Evolutionary conservation across 192 early-diverging fungal species (phyloP), one percentile per base, ranked within the genome.

Genomic region (Coemansia sp.): DNA sequence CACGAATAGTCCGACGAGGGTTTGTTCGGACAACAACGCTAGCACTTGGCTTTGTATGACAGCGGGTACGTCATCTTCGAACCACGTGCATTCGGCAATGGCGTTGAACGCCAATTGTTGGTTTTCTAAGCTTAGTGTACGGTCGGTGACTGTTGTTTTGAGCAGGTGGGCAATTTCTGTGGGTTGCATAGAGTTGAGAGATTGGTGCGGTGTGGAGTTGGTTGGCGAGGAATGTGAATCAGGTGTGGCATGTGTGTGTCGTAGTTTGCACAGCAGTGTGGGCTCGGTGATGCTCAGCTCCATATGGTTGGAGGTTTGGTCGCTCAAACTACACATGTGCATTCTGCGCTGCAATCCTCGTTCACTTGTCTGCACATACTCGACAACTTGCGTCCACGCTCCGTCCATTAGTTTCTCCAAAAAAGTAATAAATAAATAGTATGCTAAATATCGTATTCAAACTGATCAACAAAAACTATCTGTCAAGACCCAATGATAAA

Each of bases 31-130:
- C 11, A 74, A 48, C n/a, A 80, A 39, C 11, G 64, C 62, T 8
- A 38, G 22, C 14, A 74, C 39, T 23, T 74, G 72, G 35, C 67
- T 74, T 23, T 80, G 67, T 2, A 80, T 32, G 17, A 74, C 57
- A 10, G 77, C 72, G 15, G 77, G 72, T 25, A 74, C 63, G 9
- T 68, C 69, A 25, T 74, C 65, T 8, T 45, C 65, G 47, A 32
- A 49, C 60, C 11, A 19, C 22, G 8, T 48, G 41, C 23, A 23
- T 17, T 24, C 25, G 1, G 71, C 65, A 8, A 65, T 23, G 32
- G 24, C 59, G 1, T 43, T 38, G 27, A 80, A 32, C 8, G 71
- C 37, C 21, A 71, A 35, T 19, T 38, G 65, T 51, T 80, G 77
- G 58, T 71, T 74, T 24, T 70, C 77, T 2, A 74, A 49, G 32